Percentiles rank a stretch among this genome's conserved stretches.
Conservation (phyloP, 176 grass and related monocot species). For the Musa beccarii region DNA sequence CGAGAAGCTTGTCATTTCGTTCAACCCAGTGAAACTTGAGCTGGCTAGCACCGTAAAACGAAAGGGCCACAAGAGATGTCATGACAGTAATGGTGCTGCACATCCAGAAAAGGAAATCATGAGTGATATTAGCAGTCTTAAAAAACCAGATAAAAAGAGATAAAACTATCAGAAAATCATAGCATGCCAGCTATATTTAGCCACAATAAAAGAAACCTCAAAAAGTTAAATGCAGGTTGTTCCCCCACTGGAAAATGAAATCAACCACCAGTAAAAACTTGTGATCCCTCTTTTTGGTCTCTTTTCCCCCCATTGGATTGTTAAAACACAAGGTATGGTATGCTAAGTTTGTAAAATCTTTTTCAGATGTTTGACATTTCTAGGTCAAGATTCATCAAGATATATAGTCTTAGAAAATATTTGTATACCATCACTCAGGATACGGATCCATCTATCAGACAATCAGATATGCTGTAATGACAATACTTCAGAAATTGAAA, state of each 20-base stretch:
- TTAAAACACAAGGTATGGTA: neutral
- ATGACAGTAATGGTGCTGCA: conserved; percentile 95
- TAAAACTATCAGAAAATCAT: neutral
- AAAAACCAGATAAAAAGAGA: neutral
- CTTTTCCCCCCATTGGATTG: neutral
- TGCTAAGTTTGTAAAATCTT: neutral
- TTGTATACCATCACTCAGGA: neutral
- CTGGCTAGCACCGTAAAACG: conserved; percentile 88
- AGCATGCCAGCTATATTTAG: neutral
- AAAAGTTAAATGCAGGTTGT: neutral
- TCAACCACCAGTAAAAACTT: too few relatives aligned
- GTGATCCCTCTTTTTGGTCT: neutral
- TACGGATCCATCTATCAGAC: neutral
- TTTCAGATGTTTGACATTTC: neutral
- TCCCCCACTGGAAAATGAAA: too few relatives aligned
- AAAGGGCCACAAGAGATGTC: conserved; percentile 90
- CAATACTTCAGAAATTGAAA: neutral
- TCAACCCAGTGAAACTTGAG: conserved; percentile 98
- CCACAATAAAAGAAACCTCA: neutral
- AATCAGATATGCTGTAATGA: neutral
- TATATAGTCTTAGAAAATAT: neutral
- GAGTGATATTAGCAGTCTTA: neutral
- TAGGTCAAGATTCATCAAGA: neutral
- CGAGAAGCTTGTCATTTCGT: conserved; percentile 83
- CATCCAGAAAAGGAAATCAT: conserved; percentile 7